Evolutionary conservation across 768 basidiomycete species (phyloP), one percentile per base, ranked within the genome.

Genomic region (Mycena amicta): DNA sequence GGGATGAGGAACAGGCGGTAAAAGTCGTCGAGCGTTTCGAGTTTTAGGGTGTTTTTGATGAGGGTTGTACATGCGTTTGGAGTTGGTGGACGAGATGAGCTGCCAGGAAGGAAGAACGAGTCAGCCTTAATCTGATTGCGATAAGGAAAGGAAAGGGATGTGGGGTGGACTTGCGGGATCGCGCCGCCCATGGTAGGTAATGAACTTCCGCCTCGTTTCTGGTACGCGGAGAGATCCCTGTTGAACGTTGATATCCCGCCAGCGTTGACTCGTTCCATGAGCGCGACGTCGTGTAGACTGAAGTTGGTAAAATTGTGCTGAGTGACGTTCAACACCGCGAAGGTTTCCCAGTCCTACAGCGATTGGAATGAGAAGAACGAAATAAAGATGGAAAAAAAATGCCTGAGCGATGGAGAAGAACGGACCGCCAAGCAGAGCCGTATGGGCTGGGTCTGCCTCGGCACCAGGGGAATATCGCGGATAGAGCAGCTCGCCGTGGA

Each of bases 1-100:
- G 66, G 66, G 27, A 67, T 61, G 27, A 64, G 55, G 61, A 70
- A 68, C 31, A 68, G 61, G 20, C 69, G 65, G 50, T 66, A 68
- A 51, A 66, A 70, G 29, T 63, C 60, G 62, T 68, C 67, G 26
- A 68, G 43, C 3, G 40, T 37, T 2, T 59, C 49, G 5, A 43
- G 12, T 26, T 55, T 58, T 41, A 68, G 64, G 11, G 63, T 61
- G 29, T 62, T 45, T 3, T 66, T 49, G 15, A 70, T 56, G 18
- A 63, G 61, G 53, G n/a, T 63, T 50, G 49, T 68, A 66, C 13
- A 59, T 49, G 45, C 59, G 55, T 27, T 63, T 59, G 11, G 63
- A 63, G 52, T 64, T 64, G 27, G 56, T 52, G 5, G 68, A 59
- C 2, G 65, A 39, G 47, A 70, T 68, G 20, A 57, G 41, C 56